phyloP scores from a whole-genome alignment of 441 rosid species.

The Biscutella laevigata region DNA sequence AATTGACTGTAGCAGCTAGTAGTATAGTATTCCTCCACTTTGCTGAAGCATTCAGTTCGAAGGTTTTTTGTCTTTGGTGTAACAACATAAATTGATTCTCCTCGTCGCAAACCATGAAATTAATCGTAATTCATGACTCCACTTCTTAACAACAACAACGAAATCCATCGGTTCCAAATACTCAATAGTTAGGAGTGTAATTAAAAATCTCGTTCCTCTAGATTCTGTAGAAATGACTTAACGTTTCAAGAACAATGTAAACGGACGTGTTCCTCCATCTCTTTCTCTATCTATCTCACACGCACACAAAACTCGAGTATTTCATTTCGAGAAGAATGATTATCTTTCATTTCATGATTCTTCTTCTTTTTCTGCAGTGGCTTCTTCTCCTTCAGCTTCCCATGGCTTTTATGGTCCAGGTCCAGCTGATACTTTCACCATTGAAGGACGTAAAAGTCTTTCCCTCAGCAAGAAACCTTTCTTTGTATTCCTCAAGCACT shows the following conservation, averaged over 20 bases:
- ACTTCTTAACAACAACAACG: neutral
- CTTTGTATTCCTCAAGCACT: constrained; percentile 65
- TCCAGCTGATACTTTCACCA: constrained; percentile 98
- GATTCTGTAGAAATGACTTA: constrained; percentile 13
- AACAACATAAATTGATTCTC: too few relatives aligned
- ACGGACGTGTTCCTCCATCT: constrained; percentile 5
- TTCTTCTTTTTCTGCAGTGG: constrained; percentile 27
- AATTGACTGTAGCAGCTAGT: too few relatives aligned
- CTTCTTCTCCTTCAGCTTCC: constrained; percentile 30
- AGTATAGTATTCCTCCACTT: too few relatives aligned
- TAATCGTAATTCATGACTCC: neutral
- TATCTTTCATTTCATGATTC: constrained; percentile 18
- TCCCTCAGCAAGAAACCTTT: constrained; percentile 82
- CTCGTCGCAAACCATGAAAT: too few relatives aligned
- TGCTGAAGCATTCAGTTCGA: too few relatives aligned
- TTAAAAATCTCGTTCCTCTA: constrained; percentile 6
- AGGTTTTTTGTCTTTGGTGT: too few relatives aligned
- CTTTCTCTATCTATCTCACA: neutral
- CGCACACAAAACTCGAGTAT: constrained; percentile 10
- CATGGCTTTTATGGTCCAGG: constrained; percentile 66
- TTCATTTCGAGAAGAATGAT: too few relatives aligned
- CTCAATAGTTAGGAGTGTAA: neutral
- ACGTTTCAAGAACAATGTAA: constrained; percentile 1
- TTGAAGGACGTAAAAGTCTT: constrained; percentile 80
- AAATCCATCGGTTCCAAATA: neutral